A percentile compares a stretch with the other conserved stretches of the same genome.
Conservation (phyloP, 176 grass and related monocot species). For the Carex scoparia region DNA sequence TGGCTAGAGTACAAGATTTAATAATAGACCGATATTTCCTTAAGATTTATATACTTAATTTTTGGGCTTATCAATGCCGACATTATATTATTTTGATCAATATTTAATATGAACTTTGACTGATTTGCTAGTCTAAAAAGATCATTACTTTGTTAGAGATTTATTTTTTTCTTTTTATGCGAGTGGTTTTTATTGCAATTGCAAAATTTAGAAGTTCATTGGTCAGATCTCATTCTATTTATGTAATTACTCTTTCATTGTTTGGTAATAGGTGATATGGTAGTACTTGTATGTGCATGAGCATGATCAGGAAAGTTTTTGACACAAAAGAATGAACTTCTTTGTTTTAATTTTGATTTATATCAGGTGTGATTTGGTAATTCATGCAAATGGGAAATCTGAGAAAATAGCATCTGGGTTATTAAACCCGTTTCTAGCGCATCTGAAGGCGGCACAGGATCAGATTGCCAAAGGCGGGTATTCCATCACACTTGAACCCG, state of each 20-base stretch:
- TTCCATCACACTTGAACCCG: slow-evolving; percentile 75
- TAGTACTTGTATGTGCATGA: neutral
- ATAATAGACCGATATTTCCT: neutral
- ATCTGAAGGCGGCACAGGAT: slow-evolving; percentile 80
- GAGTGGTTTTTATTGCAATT: neutral
- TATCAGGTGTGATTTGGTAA: slow-evolving; percentile 85
- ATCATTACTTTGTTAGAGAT: neutral
- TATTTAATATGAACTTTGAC: neutral
- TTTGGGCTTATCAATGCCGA: neutral
- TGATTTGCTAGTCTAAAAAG: neutral
- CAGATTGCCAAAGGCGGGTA: slow-evolving; percentile 89
- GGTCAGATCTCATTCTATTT: neutral
- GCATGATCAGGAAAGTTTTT: neutral
- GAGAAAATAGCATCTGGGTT: slow-evolving; percentile 96
- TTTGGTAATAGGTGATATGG: neutral
- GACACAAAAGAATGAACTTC: neutral
- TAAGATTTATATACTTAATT: neutral
- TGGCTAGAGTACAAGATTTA: neutral
- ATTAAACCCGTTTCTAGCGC: slow-evolving; percentile 69
- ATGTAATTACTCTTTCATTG: neutral
- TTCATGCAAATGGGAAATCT: slow-evolving; percentile 60
- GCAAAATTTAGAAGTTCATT: neutral
- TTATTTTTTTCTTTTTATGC: neutral
- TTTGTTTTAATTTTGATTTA: slow-evolving; percentile 1
- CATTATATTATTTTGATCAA: neutral